A percentile compares a stretch with the other conserved stretches of the same genome.
These are phyloP conservation scores for Ogataea methanolica DNA, from an alignment of 805 yeast genomes.

Conservation along the genomic window DNA sequence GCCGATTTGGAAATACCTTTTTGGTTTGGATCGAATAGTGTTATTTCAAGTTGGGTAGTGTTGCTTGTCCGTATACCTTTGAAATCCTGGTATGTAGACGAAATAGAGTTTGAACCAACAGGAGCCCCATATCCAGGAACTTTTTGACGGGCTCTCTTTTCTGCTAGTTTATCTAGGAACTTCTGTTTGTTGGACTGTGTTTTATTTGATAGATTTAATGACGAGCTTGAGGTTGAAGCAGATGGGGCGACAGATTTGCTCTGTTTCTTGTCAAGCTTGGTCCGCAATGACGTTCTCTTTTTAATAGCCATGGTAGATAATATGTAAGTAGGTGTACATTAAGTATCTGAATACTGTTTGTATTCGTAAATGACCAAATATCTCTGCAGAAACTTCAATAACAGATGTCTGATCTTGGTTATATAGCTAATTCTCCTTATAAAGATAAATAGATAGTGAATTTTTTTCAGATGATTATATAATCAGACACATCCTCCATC, in stretches of 20 bases:
- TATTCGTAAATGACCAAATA: too few relatives aligned
- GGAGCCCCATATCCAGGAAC: background rate
- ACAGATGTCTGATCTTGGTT: too few relatives aligned
- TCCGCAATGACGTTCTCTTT: slow-evolving; percentile 42
- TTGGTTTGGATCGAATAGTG: slow-evolving; percentile 24
- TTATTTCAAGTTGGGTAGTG: background rate
- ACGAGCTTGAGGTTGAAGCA: slow-evolving; percentile 1
- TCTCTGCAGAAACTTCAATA: too few relatives aligned
- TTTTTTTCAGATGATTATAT: too few relatives aligned
- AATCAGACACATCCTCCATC: too few relatives aligned
- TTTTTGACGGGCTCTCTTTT: slow-evolving; percentile 7
- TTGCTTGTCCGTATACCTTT: background rate
- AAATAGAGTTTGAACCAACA: background rate
- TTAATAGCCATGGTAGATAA: slow-evolving; percentile 33
- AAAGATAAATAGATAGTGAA: too few relatives aligned
- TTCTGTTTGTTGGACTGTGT: slow-evolving; percentile 9
- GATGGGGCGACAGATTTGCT: slow-evolving; percentile 2
- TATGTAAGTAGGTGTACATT: background rate
- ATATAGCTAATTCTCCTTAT: too few relatives aligned
- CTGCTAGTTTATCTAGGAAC: slow-evolving; percentile 15
- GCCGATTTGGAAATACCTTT: slow-evolving; percentile 63
- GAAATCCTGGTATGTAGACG: background rate
- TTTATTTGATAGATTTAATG: slow-evolving; percentile 32
- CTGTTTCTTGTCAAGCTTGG: slow-evolving; percentile 33
- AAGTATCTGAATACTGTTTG: too few relatives aligned